Base-by-base conservation (phyloP, 2,329 filamentous ascomycete genomes). In the Exophiala sp. region DNA sequence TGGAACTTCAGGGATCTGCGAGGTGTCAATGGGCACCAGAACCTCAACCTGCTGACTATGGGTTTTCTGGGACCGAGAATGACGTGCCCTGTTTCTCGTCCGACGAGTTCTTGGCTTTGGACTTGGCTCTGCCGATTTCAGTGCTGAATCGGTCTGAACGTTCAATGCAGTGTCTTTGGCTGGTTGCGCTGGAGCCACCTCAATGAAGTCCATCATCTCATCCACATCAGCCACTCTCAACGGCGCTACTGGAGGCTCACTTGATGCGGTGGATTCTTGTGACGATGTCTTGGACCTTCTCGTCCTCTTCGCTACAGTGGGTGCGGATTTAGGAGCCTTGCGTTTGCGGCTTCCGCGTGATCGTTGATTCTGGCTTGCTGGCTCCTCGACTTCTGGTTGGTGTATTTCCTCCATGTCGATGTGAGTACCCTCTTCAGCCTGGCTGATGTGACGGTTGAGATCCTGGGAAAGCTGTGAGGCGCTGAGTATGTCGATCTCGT, bases 381-480 rank as follows among this genome's bases (percentile, higher is more conserved):
- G 32, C 12, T 40, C 40, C 16, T 32, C 45, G 5, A 42, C 29
- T 14, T 51, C 20, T 20, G 40, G 16, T 21, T 20, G 7, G 16
- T 10, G 14, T 14, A 21, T 32, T 20, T 33, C 40, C 3, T 9
- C 20, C 10, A 32, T 34, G 11, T 43, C 29, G 4, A 14, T n/a
- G 14, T 2, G 16, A 21, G 40, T 39, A 40, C n/a, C 42, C 9
- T 44, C 43, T 11, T 40, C 41, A 18, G 42, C 46, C 44, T 55
- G 43, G 41, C 48, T 51, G 10, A 60, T 12, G 24, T 60, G 54
- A 39, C 53, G 54, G 16, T 71, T 71, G 39, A 76, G 62, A 55
- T 75, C 73, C 55, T 74, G 71, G 49, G 71, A 72, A 5, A 76
- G 63, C 56, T 76, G 74, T 16, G 73, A 75, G 9, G 72, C 73